Percentiles rank a stretch among this genome's conserved stretches.
Conservation (phyloP, 2,329 filamentous ascomycete species). For the Pseudogymnoascus sp. region DNA sequence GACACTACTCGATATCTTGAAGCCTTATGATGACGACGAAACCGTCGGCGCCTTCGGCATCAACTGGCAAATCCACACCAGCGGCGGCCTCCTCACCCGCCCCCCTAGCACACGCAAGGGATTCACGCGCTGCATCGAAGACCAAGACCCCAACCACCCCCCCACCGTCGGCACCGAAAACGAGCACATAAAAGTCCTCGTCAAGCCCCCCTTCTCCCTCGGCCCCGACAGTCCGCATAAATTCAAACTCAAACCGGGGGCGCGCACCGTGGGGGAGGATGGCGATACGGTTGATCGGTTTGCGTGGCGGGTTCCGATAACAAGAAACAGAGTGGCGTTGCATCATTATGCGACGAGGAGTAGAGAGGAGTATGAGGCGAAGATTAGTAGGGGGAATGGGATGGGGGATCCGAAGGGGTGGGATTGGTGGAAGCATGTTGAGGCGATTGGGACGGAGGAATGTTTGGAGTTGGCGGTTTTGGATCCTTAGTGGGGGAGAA, state of each 20-base stretch:
- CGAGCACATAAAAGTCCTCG: conserved; percentile 27
- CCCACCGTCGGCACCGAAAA: conserved; percentile 21
- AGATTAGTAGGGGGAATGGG: conserved; percentile 23
- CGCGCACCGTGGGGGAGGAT: conserved; percentile 23
- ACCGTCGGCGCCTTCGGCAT: conserved; percentile 26
- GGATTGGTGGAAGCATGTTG: conserved; percentile 21
- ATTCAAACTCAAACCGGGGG: conserved; percentile 17
- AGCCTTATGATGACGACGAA: conserved; percentile 19
- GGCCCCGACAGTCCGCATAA: conserved; percentile 19
- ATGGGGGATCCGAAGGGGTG: conserved; percentile 21
- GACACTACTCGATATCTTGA: conserved; percentile 22
- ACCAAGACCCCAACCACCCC: conserved; percentile 13
- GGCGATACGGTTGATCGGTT: conserved; percentile 17
- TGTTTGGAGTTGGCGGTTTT: conserved; percentile 23
- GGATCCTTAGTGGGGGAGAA: conserved; percentile 12
- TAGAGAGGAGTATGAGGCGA: conserved; percentile 25
- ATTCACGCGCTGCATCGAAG: conserved; percentile 27
- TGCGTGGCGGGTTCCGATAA: conserved; percentile 24
- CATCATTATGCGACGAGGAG: conserved; percentile 30
- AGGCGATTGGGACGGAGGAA: conserved; percentile 18
- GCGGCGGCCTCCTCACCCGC: conserved; percentile 21
- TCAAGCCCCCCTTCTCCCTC: conserved; percentile 21
- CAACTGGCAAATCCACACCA: conserved; percentile 28
- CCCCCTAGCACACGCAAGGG: conserved; percentile 13
- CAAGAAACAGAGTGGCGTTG: conserved; percentile 23